Base-by-base conservation (phyloP, 108 stramenopile genomes). In the Aurantiochytrium sp. region DNA sequence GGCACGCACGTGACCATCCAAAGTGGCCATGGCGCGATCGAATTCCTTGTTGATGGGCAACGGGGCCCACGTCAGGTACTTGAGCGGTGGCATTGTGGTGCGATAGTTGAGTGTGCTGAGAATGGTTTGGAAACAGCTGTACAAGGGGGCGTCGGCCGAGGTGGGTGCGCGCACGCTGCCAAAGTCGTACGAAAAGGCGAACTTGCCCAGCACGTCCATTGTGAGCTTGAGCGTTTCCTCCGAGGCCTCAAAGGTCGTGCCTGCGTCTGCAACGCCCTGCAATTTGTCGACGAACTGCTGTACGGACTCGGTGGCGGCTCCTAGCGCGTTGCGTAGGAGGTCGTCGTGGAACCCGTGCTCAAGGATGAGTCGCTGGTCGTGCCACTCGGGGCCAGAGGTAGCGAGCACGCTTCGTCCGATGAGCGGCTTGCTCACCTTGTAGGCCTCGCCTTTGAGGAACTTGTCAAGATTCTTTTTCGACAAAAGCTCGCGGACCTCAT, bases 151-250 rank as follows among this genome's bases (percentile, higher is more conserved):
- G 51, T 83, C 76, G 18, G 45, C 51, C 51, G 76, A 25, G 25
- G 76, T 83, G n/a, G 76, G 45, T 35, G 76, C 76, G 16, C 18
- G 18, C 10, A 83, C 76, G 51, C 23, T 25, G 76, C 51, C 51
- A 53, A 83, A 83, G 76, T 83, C 76, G 51, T 83, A 83, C 49
- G 76, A 83, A 23, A 83, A 83, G 19, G 76, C 76, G 4, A 83
- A 47, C 3, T 53, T 47, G 51, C 76, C 76, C 4, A 83, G 76
- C 12, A 83, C 76, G 51, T 83, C 76, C 45, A 83, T 53, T 43
- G 76, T 83, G 1, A 53, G 45, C 76, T 83, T 83, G 51, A 83
- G 76, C 10, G 51, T 83, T 35, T 83, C 76, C 23, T 83, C 76
- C 10, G 76, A 53, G 51, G 51, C 76, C n/a, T 83, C 51, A 28